Percentiles rank a stretch among this genome's conserved stretches.
phyloP scores from a whole-genome alignment of 495 filamentous ascomycete genomes.

The Cercophora sp. region DNA sequence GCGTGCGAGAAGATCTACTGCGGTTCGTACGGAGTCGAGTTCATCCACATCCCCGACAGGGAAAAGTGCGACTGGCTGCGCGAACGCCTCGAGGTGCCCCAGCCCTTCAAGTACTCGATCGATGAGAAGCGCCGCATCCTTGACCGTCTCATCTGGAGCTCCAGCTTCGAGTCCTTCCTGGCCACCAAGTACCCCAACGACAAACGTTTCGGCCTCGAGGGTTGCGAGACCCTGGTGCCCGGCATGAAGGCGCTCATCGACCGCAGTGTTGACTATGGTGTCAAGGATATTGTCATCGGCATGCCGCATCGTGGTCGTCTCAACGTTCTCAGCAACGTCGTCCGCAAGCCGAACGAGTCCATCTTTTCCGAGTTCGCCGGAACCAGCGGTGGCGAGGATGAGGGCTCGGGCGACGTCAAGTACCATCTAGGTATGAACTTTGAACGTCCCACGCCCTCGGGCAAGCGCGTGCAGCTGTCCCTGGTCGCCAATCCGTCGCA shows the following conservation, averaged over 20 bases:
- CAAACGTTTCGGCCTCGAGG: slow-evolving; percentile 97
- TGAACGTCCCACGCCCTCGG: slow-evolving; percentile 94
- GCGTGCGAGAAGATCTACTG: slow-evolving; percentile 96
- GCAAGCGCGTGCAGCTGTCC: slow-evolving; percentile 96
- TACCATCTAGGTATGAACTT: slow-evolving; percentile 99
- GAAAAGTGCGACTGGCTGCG: slow-evolving; percentile 98
- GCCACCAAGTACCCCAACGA: slow-evolving; percentile 98
- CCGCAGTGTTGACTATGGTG: slow-evolving; percentile 93
- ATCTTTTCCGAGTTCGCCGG: slow-evolving; percentile 98
- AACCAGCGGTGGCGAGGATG: slow-evolving; percentile 80
- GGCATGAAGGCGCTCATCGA: slow-evolving; percentile 99
- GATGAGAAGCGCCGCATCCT: slow-evolving; percentile 97
- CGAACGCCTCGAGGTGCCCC: slow-evolving; percentile 87
- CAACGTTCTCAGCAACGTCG: slow-evolving; percentile 97
- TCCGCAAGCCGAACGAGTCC: slow-evolving; percentile 97
- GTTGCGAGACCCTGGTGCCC: slow-evolving; percentile 91
- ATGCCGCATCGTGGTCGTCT: slow-evolving; percentile 99
- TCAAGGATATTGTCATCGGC: slow-evolving; percentile 98
- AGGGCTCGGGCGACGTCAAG: slow-evolving; percentile 98
- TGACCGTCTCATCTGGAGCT: slow-evolving; percentile 96
- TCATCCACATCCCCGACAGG: slow-evolving; percentile 96
- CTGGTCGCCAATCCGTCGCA: slow-evolving; percentile 98
- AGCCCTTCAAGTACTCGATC: slow-evolving; percentile 90
- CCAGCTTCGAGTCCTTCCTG: slow-evolving; percentile 91
- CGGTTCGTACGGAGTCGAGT: slow-evolving; percentile 93